Base-by-base conservation (phyloP, 2,329 filamentous ascomycete species). In the Bisporella sp. region DNA sequence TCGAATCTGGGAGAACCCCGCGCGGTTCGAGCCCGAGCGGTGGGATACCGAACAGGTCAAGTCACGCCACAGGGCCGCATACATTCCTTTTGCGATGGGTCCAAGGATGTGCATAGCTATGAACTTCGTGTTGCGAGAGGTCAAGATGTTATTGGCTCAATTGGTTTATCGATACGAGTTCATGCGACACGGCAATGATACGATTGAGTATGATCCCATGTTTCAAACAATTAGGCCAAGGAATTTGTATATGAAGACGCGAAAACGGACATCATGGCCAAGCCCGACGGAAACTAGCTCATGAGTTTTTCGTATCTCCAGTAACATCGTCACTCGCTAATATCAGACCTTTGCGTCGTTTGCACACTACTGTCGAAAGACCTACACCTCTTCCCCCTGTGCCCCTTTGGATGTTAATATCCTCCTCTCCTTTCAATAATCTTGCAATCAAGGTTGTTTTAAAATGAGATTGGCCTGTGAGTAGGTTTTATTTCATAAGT, bases 221-320 rank as follows among this genome's bases (percentile, higher is more conserved):
- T 71, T 71, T 53, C 66, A 70, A 57, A 56, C 71, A 7, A 64
- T 71, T 45, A 54, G 68, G n/a, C 68, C 68, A 1, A 58, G 62
- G 13, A 70, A 71, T 53, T 53, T 71, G 35, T 71, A 65, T 43
- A 54, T 61, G 5, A 47, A 49, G 21, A 51, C 57, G 3, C 54
- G 54, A 49, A 60, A 45, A 50, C 50, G 58, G 13, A 58, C 51
- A 6, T 49, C n/a, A 5, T 59, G 57, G 54, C 57, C 57, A 42
- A 11, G n/a, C 8, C 8, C 8, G n/a, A 12, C 21, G 21, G 21
- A 21, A 21, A 21, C 21, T 21, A 21, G 21, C 21, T 21, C 21
- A 21, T 21, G 21, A 21, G 21, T 21, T 21, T 21, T 21, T 21
- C 21, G 21, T 21, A 21, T 21, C 21, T 21, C 21, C 21, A 2